A percentile compares a stretch with the other conserved stretches of the same genome.
Evolutionary conservation across 1,284 basidiomycete genomes (phyloP).

Genomic region (Peniophora sp.): DNA sequence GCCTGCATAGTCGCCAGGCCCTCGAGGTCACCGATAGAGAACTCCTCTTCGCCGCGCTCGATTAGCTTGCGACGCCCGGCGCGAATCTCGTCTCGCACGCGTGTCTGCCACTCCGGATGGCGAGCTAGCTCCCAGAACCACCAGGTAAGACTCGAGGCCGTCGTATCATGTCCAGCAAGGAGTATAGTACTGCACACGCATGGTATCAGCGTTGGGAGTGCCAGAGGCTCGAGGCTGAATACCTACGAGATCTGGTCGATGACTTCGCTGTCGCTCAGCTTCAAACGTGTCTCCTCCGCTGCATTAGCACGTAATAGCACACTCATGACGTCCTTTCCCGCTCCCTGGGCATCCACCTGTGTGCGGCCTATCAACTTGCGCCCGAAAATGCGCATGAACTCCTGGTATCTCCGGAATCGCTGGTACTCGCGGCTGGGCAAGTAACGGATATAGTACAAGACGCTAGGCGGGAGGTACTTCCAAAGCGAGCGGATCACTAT

Average conservation of each 20-base stretch:
- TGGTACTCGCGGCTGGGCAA: constrained; percentile 17
- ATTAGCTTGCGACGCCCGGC: constrained; percentile 33
- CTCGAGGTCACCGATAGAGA: constrained; percentile 39
- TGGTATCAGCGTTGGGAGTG: constrained; percentile 2
- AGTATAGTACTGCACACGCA: constrained; percentile 16
- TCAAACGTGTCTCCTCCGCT: constrained; percentile 12
- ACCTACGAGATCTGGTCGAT: constrained; percentile 18
- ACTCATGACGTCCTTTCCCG: constrained; percentile 21
- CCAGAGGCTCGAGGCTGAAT: background rate
- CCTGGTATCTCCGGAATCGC: constrained; percentile 15
- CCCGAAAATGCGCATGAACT: constrained; percentile 14
- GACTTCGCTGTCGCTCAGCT: constrained; percentile 21
- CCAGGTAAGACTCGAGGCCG: constrained; percentile 21
- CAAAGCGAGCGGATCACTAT: constrained; percentile 17
- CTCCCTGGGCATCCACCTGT: constrained; percentile 8
- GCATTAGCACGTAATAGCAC: constrained; percentile 19
- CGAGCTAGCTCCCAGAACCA: constrained; percentile 37
- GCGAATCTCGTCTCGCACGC: constrained; percentile 44
- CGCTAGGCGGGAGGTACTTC: constrained; percentile 15
- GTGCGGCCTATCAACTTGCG: constrained; percentile 12
- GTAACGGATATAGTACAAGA: constrained; percentile 17
- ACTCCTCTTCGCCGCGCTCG: constrained; percentile 26
- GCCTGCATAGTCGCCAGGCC: constrained; percentile 29
- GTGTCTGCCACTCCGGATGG: constrained; percentile 37
- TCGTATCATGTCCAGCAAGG: constrained; percentile 26